A percentile compares a stretch with the other conserved stretches of the same genome.
Evolutionary conservation across 2,329 filamentous ascomycete species (phyloP).

Genomic region (Fusarium mangiferae): DNA sequence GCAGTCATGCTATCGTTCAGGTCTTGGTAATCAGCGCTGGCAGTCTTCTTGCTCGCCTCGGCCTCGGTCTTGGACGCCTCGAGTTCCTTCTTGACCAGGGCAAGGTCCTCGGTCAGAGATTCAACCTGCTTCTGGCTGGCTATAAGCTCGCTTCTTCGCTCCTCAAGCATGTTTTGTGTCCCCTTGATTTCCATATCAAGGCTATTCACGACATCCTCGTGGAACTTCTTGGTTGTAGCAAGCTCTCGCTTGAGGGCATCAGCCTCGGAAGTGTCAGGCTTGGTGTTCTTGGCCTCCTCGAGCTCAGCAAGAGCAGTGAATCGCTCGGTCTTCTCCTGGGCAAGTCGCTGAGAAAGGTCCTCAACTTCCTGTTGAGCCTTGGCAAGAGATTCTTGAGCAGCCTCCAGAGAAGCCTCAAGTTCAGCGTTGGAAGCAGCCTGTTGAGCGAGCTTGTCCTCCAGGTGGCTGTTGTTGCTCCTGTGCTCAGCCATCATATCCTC

Average conservation of each 20-base stretch:
- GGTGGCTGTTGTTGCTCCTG: slow-evolving; percentile 46
- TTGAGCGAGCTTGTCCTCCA: slow-evolving; percentile 51
- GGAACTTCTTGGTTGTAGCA: slow-evolving; percentile 57
- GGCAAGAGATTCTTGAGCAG: slow-evolving; percentile 55
- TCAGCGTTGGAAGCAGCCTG: slow-evolving; percentile 51
- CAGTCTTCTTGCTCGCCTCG: slow-evolving; percentile 64
- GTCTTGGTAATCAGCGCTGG: slow-evolving; percentile 69
- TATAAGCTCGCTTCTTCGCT: slow-evolving; percentile 48
- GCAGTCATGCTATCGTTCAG: slow-evolving; percentile 71
- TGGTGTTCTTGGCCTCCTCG: slow-evolving; percentile 66
- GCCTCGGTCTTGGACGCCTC: slow-evolving; percentile 63
- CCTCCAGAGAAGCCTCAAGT: slow-evolving; percentile 50
- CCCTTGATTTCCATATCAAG: slow-evolving; percentile 49
- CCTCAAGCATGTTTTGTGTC: slow-evolving; percentile 51
- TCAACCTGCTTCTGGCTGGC: slow-evolving; percentile 49
- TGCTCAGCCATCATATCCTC: slow-evolving; percentile 55
- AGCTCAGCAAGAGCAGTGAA: slow-evolving; percentile 69
- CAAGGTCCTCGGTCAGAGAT: slow-evolving; percentile 55
- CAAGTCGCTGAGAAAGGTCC: slow-evolving; percentile 64
- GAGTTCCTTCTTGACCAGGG: slow-evolving; percentile 62
- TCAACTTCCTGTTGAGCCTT: slow-evolving; percentile 61
- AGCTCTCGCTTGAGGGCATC: slow-evolving; percentile 65
- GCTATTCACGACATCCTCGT: slow-evolving; percentile 56
- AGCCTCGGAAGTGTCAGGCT: slow-evolving; percentile 64
- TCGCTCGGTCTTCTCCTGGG: slow-evolving; percentile 69